A percentile compares a stretch with the other conserved stretches of the same genome.
These are phyloP conservation scores for Boletus bicolor DNA, from an alignment of 768 basidiomycete genomes.

Conservation along the genomic window DNA sequence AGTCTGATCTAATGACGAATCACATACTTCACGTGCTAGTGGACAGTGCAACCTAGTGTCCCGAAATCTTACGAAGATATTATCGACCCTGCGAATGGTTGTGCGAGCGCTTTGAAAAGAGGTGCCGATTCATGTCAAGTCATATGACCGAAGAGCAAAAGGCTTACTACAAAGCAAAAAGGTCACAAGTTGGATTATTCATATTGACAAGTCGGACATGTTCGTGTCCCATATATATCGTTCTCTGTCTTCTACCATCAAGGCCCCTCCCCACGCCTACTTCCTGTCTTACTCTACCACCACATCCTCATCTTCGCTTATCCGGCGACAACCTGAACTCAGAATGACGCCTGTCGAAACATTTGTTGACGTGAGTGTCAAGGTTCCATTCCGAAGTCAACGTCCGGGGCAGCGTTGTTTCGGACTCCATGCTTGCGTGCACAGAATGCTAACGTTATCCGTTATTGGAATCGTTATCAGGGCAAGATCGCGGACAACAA, in stretches of 20 bases:
- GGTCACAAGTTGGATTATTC: background rate
- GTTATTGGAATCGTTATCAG: slow-evolving; percentile 38
- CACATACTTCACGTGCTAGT: too few species aligned
- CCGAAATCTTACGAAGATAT: background rate
- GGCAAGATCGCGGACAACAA: slow-evolving; percentile 46
- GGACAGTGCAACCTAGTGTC: too few species aligned
- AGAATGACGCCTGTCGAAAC: slow-evolving; percentile 31
- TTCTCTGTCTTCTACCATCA: slow-evolving; percentile 13
- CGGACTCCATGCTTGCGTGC: background rate
- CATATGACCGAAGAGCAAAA: background rate
- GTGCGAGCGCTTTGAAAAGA: background rate
- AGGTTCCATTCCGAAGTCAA: background rate
- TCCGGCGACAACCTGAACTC: slow-evolving; percentile 3
- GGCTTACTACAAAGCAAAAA: too few species aligned
- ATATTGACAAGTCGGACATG: background rate
- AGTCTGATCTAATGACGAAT: too few species aligned
- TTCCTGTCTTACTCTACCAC: slow-evolving; percentile 15
- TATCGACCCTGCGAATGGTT: too few species aligned
- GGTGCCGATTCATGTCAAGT: background rate
- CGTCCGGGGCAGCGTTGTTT: background rate
- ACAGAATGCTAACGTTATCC: slow-evolving; percentile 30
- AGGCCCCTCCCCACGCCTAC: background rate
- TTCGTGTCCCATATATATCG: slow-evolving; percentile 23
- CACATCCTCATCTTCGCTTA: slow-evolving; percentile 28
- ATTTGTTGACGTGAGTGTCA: slow-evolving; percentile 39